A percentile compares a stretch with the other conserved stretches of the same genome.
phyloP scores from a whole-genome alignment of 176 grass and related monocot genomes.

The Chrysopogon serrulatus region DNA sequence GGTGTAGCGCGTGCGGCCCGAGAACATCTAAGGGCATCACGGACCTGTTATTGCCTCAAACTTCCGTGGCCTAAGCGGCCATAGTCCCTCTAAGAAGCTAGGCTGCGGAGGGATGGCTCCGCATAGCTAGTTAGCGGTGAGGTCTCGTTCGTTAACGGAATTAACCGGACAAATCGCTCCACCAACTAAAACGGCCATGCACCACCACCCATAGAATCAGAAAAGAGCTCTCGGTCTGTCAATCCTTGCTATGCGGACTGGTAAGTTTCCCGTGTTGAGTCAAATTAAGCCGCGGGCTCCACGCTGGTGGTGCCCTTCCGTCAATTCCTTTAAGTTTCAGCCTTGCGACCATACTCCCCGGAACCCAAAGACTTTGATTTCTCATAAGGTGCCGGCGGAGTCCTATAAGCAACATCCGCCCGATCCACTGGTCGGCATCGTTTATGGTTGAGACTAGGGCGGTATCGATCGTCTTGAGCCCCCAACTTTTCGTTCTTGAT shows the following conservation, averaged over 20 bases:
- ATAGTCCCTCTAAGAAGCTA: slow-evolving; percentile 79
- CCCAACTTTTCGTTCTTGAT: slow-evolving; percentile 69
- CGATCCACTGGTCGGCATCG: slow-evolving; percentile 48
- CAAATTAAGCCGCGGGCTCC: too few species aligned
- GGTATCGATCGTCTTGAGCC: too few species aligned
- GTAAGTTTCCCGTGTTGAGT: too few species aligned
- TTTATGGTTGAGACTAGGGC: slow-evolving; percentile 66
- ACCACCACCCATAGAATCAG: too few species aligned
- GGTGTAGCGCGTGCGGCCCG: too few species aligned
- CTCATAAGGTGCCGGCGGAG: slow-evolving; percentile 65
- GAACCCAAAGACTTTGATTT: slow-evolving; percentile 85
- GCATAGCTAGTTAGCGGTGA: too few species aligned
- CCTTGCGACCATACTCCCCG: slow-evolving; percentile 47
- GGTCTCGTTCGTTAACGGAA: slow-evolving; percentile 57
- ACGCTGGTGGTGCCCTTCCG: slow-evolving; percentile 30
- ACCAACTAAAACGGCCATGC: too few species aligned
- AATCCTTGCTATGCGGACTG: too few species aligned
- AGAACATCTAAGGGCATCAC: slow-evolving; percentile 88
- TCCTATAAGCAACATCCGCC: slow-evolving; percentile 67
- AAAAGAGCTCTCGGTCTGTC: too few species aligned
- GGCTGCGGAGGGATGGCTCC: too few species aligned
- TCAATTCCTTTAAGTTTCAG: slow-evolving; percentile 79
- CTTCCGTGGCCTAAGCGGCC: slow-evolving; percentile 49
- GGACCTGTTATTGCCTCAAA: slow-evolving; percentile 78
- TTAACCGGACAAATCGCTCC: slow-evolving; percentile 55